Base-by-base conservation (phyloP, 768 basidiomycete genomes). In the Boletus huronensis region DNA sequence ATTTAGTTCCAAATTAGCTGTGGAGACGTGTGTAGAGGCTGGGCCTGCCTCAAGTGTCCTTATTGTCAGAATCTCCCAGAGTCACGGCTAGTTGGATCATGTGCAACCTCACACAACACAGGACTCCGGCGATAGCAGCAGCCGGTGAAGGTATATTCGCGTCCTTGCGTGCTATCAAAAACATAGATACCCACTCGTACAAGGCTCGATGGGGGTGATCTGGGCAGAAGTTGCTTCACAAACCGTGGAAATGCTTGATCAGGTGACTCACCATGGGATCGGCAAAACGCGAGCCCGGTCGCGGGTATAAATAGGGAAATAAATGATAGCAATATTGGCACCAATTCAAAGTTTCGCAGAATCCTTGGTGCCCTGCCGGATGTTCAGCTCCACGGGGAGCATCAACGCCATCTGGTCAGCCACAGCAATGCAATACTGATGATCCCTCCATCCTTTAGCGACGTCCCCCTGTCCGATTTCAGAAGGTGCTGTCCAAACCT, bases 401-500 rank as follows among this genome's bases (percentile, higher is more conserved):
- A 73, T 68, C 58, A 84, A 66, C 2, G 79, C 77, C 81, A 86
- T 82, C 66, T 87, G 85, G 13, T 79, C 82, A 11, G 82, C 77
- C 23, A 79, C 74, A 16, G 80, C 83, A 28, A 88, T 70, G 59
- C 86, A 88, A n/a, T 81, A 71, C 60, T 86, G 84, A 47, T 78
- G 67, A 43, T 82, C 82, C 58, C 82, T 77, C 86, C 85, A 88
- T 11, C 77, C 77, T 3, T 74, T 65, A 8, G 38, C 32, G 29
- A 73, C 64, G 5, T 64, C 46, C 0, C 79, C 80, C 50, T 77
- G 76, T 3, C 79, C 81, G 36, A 83, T 71, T 50, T 81, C 73
- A 40, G 74, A 71, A 2, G 86, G 86, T 10, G 85, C 82, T 6
- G 82, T 81, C 85, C 85, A 88, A 13, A 86, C 71, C 61, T 87